Conservation (phyloP, 2,329 filamentous ascomycete genomes). For the Monilinia vaccinii-corymbosi region DNA sequence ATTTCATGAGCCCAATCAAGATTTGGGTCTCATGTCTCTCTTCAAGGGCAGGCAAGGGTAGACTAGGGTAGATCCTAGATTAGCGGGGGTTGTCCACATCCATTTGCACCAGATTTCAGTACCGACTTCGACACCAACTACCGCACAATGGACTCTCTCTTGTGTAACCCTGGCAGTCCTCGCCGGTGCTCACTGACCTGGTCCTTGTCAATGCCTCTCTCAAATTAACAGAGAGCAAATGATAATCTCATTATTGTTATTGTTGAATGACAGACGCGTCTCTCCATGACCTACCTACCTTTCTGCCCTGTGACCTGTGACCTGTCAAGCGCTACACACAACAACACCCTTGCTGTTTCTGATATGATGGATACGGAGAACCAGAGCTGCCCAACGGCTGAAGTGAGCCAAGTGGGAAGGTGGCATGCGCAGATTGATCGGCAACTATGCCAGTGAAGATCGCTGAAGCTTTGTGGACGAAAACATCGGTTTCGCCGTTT, state of each 20-base stretch:
- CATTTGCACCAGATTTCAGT: conserved; percentile 6
- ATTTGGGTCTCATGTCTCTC: not conserved
- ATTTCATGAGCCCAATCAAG: conserved; percentile 1
- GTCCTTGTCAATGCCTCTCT: not conserved
- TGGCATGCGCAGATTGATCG: not conserved
- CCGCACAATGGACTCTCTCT: not conserved
- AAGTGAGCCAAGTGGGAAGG: not conserved
- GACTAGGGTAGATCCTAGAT: not conserved
- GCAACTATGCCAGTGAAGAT: conserved; percentile 1
- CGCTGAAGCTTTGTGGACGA: not conserved
- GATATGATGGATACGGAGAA: not conserved
- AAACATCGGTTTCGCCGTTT: not conserved
- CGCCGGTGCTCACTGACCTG: not conserved
- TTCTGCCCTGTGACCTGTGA: too few species aligned
- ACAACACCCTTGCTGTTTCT: not conserved
- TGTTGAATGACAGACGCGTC: not conserved
- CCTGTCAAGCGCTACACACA: not conserved
- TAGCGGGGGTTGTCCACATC: conserved; percentile 1
- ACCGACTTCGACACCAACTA: not conserved
- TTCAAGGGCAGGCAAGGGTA: not conserved
- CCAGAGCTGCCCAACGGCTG: conserved; percentile 5
- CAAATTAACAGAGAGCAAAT: not conserved
- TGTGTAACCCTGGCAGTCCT: not conserved
- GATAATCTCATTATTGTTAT: too few species aligned
- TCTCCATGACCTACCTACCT: not conserved